phyloP scores from a whole-genome alignment of 306 rosid species.

The Styphnolobium japonicum region DNA sequence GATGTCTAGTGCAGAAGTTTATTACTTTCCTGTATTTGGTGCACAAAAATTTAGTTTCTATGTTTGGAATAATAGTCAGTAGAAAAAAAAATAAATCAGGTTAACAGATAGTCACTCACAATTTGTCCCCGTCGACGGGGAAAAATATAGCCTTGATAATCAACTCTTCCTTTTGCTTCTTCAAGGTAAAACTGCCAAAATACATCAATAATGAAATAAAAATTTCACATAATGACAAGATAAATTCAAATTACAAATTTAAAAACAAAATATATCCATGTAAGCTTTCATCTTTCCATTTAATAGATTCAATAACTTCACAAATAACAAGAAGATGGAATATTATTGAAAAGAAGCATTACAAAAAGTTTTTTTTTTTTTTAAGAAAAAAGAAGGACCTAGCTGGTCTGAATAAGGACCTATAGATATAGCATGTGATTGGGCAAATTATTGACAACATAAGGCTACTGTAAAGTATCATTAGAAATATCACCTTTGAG shows the following conservation, averaged over 20 bases:
- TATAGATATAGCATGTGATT: neutral
- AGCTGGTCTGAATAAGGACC: neutral
- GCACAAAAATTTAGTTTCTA: neutral
- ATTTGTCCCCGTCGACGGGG: constrained; percentile 72
- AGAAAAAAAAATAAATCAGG: neutral
- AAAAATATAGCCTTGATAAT: constrained; percentile 92
- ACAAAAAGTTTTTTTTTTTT: too few species aligned
- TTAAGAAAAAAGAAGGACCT: neutral
- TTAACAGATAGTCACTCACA: constrained; percentile 53
- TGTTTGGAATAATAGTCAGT: neutral
- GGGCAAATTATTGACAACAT: neutral
- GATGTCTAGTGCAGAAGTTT: constrained; percentile 1
- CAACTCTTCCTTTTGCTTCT: constrained; percentile 82
- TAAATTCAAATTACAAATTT: neutral
- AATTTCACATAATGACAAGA: neutral
- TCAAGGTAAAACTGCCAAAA: constrained; percentile 82
- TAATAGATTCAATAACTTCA: neutral
- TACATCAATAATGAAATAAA: constrained; percentile 3
- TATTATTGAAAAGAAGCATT: neutral
- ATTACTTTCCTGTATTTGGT: neutral
- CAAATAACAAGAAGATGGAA: neutral
- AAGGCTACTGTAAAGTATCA: neutral
- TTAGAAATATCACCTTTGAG: constrained; percentile 13
- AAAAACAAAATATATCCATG: constrained; percentile 1
- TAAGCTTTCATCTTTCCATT: neutral